Percentiles rank a stretch among this genome's conserved stretches.
phyloP scores from a whole-genome alignment of 2,329 filamentous ascomycete species.

The Daldinia sp. region DNA sequence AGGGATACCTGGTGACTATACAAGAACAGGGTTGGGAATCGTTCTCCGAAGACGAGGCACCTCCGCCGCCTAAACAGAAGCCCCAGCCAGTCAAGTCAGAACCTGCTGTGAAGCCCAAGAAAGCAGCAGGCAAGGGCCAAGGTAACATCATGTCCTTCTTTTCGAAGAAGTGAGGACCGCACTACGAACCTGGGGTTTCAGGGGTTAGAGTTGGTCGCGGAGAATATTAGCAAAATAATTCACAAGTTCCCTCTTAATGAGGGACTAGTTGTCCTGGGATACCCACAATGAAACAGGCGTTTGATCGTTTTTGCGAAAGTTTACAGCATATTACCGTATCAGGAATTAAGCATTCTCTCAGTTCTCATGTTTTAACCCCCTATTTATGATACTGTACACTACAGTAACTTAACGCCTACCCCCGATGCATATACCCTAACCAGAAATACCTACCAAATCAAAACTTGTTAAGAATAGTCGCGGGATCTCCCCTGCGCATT shows the following conservation, averaged over 20 bases:
- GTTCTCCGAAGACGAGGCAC: conserved; percentile 48
- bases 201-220: not conserved
- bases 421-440: not conserved
- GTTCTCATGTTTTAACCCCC: not conserved
- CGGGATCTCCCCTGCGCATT: not conserved
- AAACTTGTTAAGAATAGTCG: not conserved
- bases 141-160: conserved; percentile 50
- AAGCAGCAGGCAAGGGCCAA: conserved; percentile 42
- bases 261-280: not conserved
- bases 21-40: conserved; percentile 49
- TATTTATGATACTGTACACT: no score
- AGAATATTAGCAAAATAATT: not conserved
- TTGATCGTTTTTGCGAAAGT: not conserved
- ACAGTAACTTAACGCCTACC: not conserved
- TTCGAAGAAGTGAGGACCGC: conserved; percentile 43
- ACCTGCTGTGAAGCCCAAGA: conserved; percentile 41
- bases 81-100: conserved; percentile 35
- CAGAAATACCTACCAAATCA: not conserved
- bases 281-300: not conserved
- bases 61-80: conserved; percentile 39
- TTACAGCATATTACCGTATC: not conserved
- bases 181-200: not conserved
- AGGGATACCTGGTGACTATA: conserved; percentile 48
- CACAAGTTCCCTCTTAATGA: not conserved
- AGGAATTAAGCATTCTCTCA: not conserved